phyloP scores from a whole-genome alignment of 2,329 filamentous ascomycete species.

The Cladosporium austrohemisphaericum region DNA sequence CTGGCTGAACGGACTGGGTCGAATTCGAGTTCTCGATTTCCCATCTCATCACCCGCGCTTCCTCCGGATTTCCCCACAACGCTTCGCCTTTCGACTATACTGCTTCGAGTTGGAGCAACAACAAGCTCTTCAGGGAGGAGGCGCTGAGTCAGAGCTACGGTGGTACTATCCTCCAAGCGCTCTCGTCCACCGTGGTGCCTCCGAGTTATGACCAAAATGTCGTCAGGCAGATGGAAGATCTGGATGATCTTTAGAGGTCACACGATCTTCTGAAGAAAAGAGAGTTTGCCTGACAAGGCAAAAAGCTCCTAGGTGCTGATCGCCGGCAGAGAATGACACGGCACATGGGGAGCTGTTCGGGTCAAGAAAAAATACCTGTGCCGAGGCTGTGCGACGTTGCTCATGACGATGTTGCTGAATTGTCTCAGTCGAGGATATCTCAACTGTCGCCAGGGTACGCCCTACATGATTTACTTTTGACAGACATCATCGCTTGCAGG shows the following conservation, averaged over 20 bases:
- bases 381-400: constrained; percentile 10
- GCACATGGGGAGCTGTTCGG: not conserved
- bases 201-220: not conserved
- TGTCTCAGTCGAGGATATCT: constrained; percentile 2
- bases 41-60: not conserved
- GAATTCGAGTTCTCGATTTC: not conserved
- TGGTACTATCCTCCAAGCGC: not conserved
- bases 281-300: constrained; percentile 7
- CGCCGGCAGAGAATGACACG: not conserved
- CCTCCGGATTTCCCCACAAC: constrained; percentile 5
- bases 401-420: constrained; percentile 7
- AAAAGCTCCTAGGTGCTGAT: constrained; percentile 1
- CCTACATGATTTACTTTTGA: no score
- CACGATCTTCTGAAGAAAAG: constrained; percentile 4
- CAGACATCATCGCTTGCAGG: no score
- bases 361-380: not conserved
- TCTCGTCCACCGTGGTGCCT: constrained; percentile 1
- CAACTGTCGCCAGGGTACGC: not conserved
- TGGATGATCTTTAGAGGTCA: constrained; percentile 2
- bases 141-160: constrained; percentile 3
- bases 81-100: not conserved
- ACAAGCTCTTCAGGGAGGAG: constrained; percentile 1
- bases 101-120: not conserved
- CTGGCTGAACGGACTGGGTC: not conserved
- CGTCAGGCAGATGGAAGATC: constrained; percentile 3